Evolutionary conservation across 2,329 filamentous ascomycete genomes (phyloP).

Genomic region (Fusarium succisae): DNA sequence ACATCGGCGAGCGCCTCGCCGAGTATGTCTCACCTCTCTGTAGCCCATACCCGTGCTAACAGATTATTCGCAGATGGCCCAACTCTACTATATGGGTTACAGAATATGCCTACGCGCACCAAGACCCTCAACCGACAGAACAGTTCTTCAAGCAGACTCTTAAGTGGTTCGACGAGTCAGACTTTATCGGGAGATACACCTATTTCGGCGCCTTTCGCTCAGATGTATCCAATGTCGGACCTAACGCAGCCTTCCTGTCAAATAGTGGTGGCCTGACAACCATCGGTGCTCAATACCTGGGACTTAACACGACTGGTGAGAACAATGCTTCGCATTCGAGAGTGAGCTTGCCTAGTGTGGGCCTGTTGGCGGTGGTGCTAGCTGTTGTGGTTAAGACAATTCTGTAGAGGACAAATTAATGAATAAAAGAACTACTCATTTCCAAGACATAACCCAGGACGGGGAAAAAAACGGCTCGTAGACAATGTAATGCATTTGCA

Average conservation of each 20-base stretch:
- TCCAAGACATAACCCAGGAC: neutral
- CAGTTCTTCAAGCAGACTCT: constrained; percentile 73
- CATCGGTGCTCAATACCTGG: constrained; percentile 82
- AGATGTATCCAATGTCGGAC: constrained; percentile 75
- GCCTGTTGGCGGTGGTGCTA: constrained; percentile 7
- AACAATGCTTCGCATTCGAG: constrained; percentile 28
- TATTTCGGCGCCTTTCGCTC: constrained; percentile 81
- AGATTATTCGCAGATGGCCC: constrained; percentile 58
- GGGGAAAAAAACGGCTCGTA: neutral
- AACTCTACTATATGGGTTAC: constrained; percentile 78
- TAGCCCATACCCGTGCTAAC: neutral
- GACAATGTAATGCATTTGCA: constrained; percentile 10
- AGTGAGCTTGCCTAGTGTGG: neutral
- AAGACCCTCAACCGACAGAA: constrained; percentile 66
- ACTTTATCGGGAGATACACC: constrained; percentile 72
- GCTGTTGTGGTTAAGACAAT: neutral
- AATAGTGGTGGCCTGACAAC: constrained; percentile 75
- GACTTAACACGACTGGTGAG: constrained; percentile 58
- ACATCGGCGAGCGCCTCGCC: constrained; percentile 63
- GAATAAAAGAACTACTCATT: neutral
- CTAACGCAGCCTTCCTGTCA: constrained; percentile 76
- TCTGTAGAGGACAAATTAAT: neutral
- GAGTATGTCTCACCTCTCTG: constrained; percentile 42
- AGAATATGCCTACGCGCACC: constrained; percentile 73
- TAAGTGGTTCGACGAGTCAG: constrained; percentile 69